phyloP scores from a whole-genome alignment of 2,329 filamentous ascomycete species.

The Aspergillus cejpii region DNA sequence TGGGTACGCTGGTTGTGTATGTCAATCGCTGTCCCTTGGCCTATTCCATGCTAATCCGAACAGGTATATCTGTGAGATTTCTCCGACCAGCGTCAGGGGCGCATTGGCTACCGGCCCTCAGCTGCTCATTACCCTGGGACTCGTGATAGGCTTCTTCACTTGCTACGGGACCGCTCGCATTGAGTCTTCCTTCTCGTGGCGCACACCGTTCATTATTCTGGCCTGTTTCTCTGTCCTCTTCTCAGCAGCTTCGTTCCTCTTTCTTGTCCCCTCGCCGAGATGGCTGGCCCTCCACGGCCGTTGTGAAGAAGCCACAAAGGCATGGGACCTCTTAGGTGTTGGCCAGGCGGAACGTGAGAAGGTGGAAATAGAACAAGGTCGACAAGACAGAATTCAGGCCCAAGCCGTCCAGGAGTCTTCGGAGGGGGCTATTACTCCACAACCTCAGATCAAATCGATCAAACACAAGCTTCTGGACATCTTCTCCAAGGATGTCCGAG shows the following conservation, averaged over 20 bases:
- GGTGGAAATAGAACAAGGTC: conserved; percentile 36
- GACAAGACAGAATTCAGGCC: conserved; percentile 9
- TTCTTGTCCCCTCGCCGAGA: conserved; percentile 51
- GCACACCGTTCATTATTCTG: conserved; percentile 50
- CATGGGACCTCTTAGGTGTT: conserved; percentile 42
- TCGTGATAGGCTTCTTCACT: conserved; percentile 53
- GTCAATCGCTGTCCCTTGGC: background rate
- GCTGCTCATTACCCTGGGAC: conserved; percentile 46
- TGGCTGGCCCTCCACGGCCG: conserved; percentile 50
- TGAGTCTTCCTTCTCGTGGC: conserved; percentile 48
- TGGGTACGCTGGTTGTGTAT: conserved; percentile 51
- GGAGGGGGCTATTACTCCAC: conserved; percentile 1
- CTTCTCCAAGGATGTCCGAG: conserved; percentile 41
- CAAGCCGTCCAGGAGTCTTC: conserved; percentile 2
- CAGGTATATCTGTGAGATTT: conserved; percentile 53
- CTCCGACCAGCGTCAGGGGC: conserved; percentile 47
- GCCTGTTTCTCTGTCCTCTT: conserved; percentile 39
- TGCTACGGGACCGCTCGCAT: conserved; percentile 52
- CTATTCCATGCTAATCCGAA: conserved; percentile 4
- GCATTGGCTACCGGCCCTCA: conserved; percentile 49
- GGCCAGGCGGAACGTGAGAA: conserved; percentile 44
- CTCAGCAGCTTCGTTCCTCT: conserved; percentile 32
- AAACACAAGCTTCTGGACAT: conserved; percentile 25
- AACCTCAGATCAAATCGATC: conserved; percentile 5
- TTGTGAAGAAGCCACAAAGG: conserved; percentile 41